Base-by-base conservation (phyloP, 306 rosid genomes). In the barrel medic (Medicago truncatula) region DNA sequence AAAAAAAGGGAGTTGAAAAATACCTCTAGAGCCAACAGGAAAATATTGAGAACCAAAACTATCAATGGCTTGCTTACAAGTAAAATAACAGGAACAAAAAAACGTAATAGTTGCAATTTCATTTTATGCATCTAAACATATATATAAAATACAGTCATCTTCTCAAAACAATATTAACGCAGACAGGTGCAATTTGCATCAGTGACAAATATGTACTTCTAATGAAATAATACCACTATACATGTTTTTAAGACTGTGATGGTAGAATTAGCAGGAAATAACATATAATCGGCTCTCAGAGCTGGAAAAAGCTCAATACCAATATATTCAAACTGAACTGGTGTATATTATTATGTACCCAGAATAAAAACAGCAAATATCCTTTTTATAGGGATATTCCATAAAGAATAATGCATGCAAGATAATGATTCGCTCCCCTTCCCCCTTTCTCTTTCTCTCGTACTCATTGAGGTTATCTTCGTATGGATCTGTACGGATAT, bases 51-150 rank as follows among this genome's bases (percentile, higher is more conserved):
- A 60, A 67, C 43, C 39, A 59, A 25, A 74, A 63, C 56, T 71
- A 41, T 63, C 38, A 44, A 63, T 43, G 8, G 25, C 70, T 67
- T 49, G 60, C 60, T 63, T 17, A 23, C 63, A 57, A 62, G 41
- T 9, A 67, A 75, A 78, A 46, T 13, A 61, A 74, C 31, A 68
- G 25, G 31, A 18, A 68, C 34, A 66, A 66, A n/a, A 60, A 66
- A 34, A 56, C 4, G n/a, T 40, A 66, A 53, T 7, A 20, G 18
- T 36, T 41, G 70, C 46, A 74, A 61, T 59, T 49, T 28, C 18
- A 38, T 71, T 21, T 17, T 20, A 41, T 14, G 23, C 4, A 63
- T 18, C 28, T n/a, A 52, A 52, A 54, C 38, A 10, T 20, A 36
- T 4, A 36, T 39, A 34, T 61, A 18, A 36, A 36, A 50, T 50